Percentiles rank a stretch among this genome's conserved stretches.
phyloP scores from a whole-genome alignment of 2,329 filamentous ascomycete species.

The Aspergillus fumigatiaffinis region DNA sequence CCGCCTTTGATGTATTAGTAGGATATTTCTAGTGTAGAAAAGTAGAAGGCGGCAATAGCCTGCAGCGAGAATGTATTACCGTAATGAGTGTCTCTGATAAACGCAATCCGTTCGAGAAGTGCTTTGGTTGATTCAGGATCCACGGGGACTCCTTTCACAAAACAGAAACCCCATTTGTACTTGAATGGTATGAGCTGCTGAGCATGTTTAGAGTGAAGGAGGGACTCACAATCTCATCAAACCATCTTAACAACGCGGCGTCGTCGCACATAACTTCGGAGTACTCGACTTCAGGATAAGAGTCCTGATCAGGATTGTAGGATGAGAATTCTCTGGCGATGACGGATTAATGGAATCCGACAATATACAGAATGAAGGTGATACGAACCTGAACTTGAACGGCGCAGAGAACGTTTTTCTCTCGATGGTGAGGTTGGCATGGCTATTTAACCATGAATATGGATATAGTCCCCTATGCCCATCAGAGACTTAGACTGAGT shows the following conservation, averaged over 20 bases:
- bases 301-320: constrained; percentile 34
- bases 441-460: constrained; percentile 57
- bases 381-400: constrained; percentile 18
- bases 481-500: constrained; percentile 56
- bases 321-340: constrained; percentile 34
- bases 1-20: constrained; percentile 41
- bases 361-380: not conserved
- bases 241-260: constrained; percentile 57
- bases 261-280: constrained; percentile 58
- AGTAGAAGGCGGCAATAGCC: not conserved
- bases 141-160: constrained; percentile 67
- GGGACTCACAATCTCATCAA: constrained; percentile 53
- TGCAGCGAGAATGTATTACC: constrained; percentile 50
- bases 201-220: not conserved
- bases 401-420: not conserved
- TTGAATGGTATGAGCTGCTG: constrained; percentile 31
- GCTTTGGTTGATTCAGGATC: constrained; percentile 66
- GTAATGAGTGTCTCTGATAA: constrained; percentile 88
- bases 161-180: constrained; percentile 70
- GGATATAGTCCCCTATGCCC: constrained; percentile 65
- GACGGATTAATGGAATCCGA: not conserved
- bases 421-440: constrained; percentile 35
- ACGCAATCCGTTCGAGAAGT: constrained; percentile 77
- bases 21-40: not conserved
- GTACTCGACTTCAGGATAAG: constrained; percentile 59